Evolutionary conservation across 306 rosid genomes (phyloP), one percentile per base, ranked within the genome.

Genomic region (Cercis canadensis): DNA sequence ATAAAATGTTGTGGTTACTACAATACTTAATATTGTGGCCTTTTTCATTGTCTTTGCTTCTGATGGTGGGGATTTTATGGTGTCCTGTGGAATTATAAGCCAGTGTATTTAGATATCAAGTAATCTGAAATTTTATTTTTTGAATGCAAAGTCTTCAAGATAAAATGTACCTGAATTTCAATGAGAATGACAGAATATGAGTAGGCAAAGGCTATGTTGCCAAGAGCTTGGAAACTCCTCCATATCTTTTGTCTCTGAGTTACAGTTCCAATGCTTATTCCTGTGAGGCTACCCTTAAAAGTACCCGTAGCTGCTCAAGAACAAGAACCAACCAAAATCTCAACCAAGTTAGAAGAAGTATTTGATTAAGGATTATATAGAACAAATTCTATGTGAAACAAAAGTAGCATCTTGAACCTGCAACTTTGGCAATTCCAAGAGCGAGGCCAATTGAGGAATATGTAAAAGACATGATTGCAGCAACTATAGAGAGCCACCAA

Each of bases 1-100:
- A 70, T 92, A 92, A 81, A 89, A 92, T 57, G 71, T 33, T 55
- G 98, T 87, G 12, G 96, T 86, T 62, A 84, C 88, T 6, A 79
- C 45, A 7, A 80, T 86, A 31, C 98, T 92, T 11, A 84, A 0
- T 32, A 53, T 19, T 57, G 85, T 75, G 0, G 98, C 96, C 64
- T 84, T 92, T 82, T 80, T 92, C 97, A 92, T 92, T 73, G 94
- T 84, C 81, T 84, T 89, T 56, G 86, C 86, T 77, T 92, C 97
- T 41, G 92, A 77, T 44, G 97, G 97, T 53, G 96, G 97, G 12
- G 93, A 86, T 82, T 70, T 92, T 9, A 92, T 1, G 4, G 97
- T 92, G 88, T 92, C 91, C 96, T 92, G 78, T 18, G 5, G n/a
- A 44, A 71, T 58, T 24, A 41, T 39, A 5, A 2, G n/a, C 15